Base-by-base conservation (phyloP, 805 yeast genomes). In the Saturnispora serradocipensis region DNA sequence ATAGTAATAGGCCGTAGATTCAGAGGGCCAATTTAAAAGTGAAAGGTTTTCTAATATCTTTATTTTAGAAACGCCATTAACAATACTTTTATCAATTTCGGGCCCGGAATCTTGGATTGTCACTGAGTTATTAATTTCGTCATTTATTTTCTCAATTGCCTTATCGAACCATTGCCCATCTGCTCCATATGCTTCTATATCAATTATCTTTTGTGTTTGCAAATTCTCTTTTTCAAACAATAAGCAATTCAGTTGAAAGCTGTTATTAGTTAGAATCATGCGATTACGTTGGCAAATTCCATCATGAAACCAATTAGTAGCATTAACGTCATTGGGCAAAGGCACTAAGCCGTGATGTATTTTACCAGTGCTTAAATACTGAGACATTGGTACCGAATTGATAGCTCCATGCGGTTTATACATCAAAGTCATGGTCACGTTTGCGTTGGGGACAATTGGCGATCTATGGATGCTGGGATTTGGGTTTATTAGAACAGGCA, bases 281-380 rank as follows among this genome's bases (percentile, higher is more conserved):
- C 96, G 76, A 39, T 88, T 76, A 60, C 77, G 86, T 81, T 80
- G 30, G 88, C 95, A 60, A 76, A 80, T 71, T 86, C 75, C 15
- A 90, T 70, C 50, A 96, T 75, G 42, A 88, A 76, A 61, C 78
- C 87, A 65, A 30, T 57, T 58, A 24, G 56, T 53, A 4, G 67
- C 50, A 3, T 48, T 50, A 22, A 51, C 44, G 15, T 49, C 32
- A 8, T 4, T 5, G 3, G 46, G 28, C 13, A 49, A 20, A 9
- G 22, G 27, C 7, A 46, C 62, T 56, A n/a, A 73, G 57, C 77
- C 82, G 75, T 0, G 95, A 95, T 32, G 82, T 76, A 49, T 74
- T 3, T 18, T 30, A n/a, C 52, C 52, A 5, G 45, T n/a, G 68
- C 11, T 58, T 52, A 30, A 67, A 55, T 20, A 43, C 30, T 43